Evolutionary conservation across 768 basidiomycete genomes (phyloP), one percentile per base, ranked within the genome.

Genomic region (Leccinum subgranulosum): DNA sequence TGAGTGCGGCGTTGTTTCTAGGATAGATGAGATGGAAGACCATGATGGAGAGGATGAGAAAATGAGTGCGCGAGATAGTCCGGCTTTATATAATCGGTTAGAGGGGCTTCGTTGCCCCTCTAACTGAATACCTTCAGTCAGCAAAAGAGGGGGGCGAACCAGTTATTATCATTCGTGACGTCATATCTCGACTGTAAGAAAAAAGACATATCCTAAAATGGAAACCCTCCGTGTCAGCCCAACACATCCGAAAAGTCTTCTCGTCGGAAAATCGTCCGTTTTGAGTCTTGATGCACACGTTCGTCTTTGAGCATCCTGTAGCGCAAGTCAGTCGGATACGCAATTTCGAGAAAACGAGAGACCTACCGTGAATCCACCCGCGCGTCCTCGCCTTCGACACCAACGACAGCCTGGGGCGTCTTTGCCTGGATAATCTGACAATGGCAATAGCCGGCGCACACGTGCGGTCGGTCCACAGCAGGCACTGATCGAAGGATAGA

Each of bases 351-450:
- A n/a, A 39, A 39, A 8, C 9, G 36, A 39, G 12, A 67, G 6
- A 54, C 87, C 54, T 52, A 94, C 96, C 94, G 80, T 36, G 88
- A 77, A 74, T 99, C 92, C 41, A 94, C 77, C 39, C 96, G 79
- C 2, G 88, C 85, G 73, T 99, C 96, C 58, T 96, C 95, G 15
- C 92, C 92, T 73, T 98, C 92, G 1, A 98, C 86, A 1, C 87
- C 87, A 1, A 98, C 72, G 28, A 89, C 84, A 2, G 94, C 85
- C 62, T 93, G 84, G 0, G 95, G 92, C 25, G 86, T 92, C 73
- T 95, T 96, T 7, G 96, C 95, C 31, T 95, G 91, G 62, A 96
- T 79, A 34, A 98, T 89, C 94, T 98, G 67, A 25, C 6, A 19
- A 39, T 39, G 17, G 9, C 3, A n/a, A 39, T 9, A 2, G 17